Conservation (phyloP, 2,329 filamentous ascomycete genomes). For the Trichophyton verrucosum region DNA sequence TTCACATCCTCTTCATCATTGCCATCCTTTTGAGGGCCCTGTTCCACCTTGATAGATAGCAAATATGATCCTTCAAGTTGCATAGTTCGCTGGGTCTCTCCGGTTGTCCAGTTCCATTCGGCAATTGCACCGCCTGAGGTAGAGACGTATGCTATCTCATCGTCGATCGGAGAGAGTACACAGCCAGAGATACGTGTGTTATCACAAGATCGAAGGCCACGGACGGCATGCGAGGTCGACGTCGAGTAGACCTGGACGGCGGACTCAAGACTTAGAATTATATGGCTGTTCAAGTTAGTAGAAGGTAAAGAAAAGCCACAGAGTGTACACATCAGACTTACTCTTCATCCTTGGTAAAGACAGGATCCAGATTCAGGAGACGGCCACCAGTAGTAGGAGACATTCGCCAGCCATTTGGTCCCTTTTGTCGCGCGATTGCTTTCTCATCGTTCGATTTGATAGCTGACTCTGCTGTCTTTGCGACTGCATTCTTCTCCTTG, state of each 20-base stretch:
- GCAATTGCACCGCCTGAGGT: slow-evolving; percentile 40
- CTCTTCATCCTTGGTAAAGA: slow-evolving; percentile 47
- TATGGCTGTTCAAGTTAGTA: slow-evolving; percentile 39
- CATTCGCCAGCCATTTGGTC: slow-evolving; percentile 7
- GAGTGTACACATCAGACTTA: slow-evolving; percentile 18
- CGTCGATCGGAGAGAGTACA: slow-evolving; percentile 39
- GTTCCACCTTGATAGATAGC: slow-evolving; percentile 19
- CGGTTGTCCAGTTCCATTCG: slow-evolving; percentile 47
- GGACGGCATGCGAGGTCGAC: slow-evolving; percentile 65
- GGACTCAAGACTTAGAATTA: slow-evolving; percentile 63
- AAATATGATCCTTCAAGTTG: slow-evolving; percentile 27
- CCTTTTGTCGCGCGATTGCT: not conserved
- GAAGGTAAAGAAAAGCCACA: not conserved
- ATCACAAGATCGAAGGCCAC: slow-evolving; percentile 51
- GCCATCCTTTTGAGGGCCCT: slow-evolving; percentile 8
- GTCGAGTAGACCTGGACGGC: slow-evolving; percentile 72
- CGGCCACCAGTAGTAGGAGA: slow-evolving; percentile 34
- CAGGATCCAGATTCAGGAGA: slow-evolving; percentile 44
- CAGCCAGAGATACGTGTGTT: slow-evolving; percentile 39
- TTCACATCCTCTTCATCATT: slow-evolving; percentile 15
- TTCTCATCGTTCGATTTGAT: not conserved
- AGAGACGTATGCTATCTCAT: slow-evolving; percentile 43
- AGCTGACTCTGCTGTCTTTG: not conserved
- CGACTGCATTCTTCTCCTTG: not conserved
- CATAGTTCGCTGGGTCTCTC: slow-evolving; percentile 34